A percentile compares a stretch with the other conserved stretches of the same genome.
Conservation (phyloP, 169 alveolate genomes). For the Babesia ovata region DNA sequence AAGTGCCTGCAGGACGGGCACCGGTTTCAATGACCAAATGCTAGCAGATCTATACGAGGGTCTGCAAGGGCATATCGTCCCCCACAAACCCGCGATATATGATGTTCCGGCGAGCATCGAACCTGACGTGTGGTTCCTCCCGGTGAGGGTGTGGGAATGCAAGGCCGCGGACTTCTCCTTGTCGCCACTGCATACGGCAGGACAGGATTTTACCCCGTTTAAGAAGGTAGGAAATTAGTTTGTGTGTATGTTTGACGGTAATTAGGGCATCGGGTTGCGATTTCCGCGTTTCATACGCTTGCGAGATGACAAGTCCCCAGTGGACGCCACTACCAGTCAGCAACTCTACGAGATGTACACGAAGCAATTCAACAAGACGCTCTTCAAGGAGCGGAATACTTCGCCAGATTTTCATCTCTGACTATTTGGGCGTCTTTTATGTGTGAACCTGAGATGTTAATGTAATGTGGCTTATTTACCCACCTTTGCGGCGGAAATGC, state of each 20-base stretch:
- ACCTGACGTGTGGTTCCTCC: conserved; percentile 88
- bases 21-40: conserved; percentile 95
- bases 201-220: conserved; percentile 80
- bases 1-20: conserved; percentile 94
- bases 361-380: conserved; percentile 65
- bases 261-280: conserved; percentile 95
- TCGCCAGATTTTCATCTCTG: conserved; percentile 14
- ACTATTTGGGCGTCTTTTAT: conserved; percentile 22
- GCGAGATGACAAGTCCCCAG: conserved; percentile 94
- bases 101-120: conserved; percentile 77
- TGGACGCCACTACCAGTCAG: conserved; percentile 90
- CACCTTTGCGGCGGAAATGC: conserved; percentile 49
- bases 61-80: conserved; percentile 84
- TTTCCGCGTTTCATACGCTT: conserved; percentile 96
- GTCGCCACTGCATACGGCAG: conserved; percentile 96
- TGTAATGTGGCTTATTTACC: neutral
- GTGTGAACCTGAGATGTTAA: conserved; percentile 5
- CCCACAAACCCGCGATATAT: conserved; percentile 68
- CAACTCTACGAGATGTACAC: conserved; percentile 88
- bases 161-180: conserved; percentile 96
- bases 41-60: conserved; percentile 80
- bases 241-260: neutral
- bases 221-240: conserved; percentile 42
- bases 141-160: conserved; percentile 96
- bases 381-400: neutral